Evolutionary conservation across 2,329 filamentous ascomycete species (phyloP), one percentile per base, ranked within the genome.

Genomic region (Cladosporium sp.): DNA sequence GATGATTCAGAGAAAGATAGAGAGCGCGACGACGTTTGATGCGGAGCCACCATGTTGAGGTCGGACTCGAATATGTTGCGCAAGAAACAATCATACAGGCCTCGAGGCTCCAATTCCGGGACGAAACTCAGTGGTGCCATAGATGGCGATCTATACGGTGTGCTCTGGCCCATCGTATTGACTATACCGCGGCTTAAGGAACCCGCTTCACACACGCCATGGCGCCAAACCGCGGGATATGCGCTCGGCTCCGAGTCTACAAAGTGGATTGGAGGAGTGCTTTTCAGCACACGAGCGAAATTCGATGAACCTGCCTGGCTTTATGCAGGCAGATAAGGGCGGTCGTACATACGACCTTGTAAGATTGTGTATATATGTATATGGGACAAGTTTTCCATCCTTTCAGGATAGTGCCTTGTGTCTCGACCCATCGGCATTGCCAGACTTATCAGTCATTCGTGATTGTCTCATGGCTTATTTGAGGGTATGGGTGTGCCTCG

Each of bases 301-400:
- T 21, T 46, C 10, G n/a, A 46, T 21, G n/a, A 11, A 21, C 3
- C n/a, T 12, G 40, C 40, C n/a, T 21, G 40, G 11, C 40, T 21
- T 5, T 21, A 46, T 46, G 40, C 40, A 31, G 23, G 28, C 52
- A 33, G 28, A 31, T 12, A 31, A 55, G 1, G 8, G 18, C 28
- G 52, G 52, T 55, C 52, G 52, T 29, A n/a, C 7, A n/a, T 29
- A 12, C 52, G 52, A 55, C 52, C 52, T 55, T 55, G 52, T 55
- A 55, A 29, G n/a, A 55, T n/a, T 55, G n/a, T 55, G 29, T 55
- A 33, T 55, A 55, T 55, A 55, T 31, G 16, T 55, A 31, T 55
- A 55, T 21, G 52, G 21, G 40, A 46, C 29, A 55, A 55, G 52
- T 31, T 7, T 31, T 29, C 7, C 18, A 55, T 55, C 52, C 31